These are phyloP conservation scores for Lophium mytilinum DNA, from an alignment of 495 filamentous ascomycete genomes.

Conservation along the genomic window DNA sequence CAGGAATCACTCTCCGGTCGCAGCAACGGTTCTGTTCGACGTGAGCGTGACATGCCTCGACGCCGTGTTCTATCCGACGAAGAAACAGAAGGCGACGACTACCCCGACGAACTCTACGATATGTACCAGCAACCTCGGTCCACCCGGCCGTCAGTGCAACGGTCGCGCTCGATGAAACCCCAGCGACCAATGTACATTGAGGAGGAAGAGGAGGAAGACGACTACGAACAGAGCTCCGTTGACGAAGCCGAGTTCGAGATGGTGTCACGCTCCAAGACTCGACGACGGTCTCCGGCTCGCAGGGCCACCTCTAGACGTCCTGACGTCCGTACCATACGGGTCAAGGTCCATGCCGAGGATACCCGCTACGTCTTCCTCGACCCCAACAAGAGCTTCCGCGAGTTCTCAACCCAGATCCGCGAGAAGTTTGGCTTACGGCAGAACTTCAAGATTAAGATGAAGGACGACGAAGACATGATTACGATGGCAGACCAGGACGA, in stretches of 20 bases:
- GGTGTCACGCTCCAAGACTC: slow-evolving; percentile 37
- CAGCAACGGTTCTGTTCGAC: background rate
- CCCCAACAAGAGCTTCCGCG: slow-evolving; percentile 60
- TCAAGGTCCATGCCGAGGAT: slow-evolving; percentile 88
- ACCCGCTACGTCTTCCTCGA: slow-evolving; percentile 90
- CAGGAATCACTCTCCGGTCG: slow-evolving; percentile 9
- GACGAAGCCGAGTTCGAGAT: slow-evolving; percentile 81
- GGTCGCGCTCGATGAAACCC: slow-evolving; percentile 18
- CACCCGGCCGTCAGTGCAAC: background rate
- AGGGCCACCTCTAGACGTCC: slow-evolving; percentile 27
- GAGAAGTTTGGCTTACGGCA: slow-evolving; percentile 72
- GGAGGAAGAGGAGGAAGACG: slow-evolving; percentile 43
- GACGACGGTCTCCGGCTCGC: slow-evolving; percentile 19
- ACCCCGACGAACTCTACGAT: slow-evolving; percentile 62
- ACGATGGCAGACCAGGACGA: slow-evolving; percentile 96
- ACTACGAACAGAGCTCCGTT: slow-evolving; percentile 52
- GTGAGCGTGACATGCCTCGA: slow-evolving; percentile 19
- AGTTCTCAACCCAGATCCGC: slow-evolving; percentile 66
- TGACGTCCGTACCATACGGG: slow-evolving; percentile 55
- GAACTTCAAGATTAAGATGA: slow-evolving; percentile 74
- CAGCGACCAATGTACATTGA: slow-evolving; percentile 46
- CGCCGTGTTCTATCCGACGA: slow-evolving; percentile 16
- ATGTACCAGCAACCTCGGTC: slow-evolving; percentile 42
- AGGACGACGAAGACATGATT: slow-evolving; percentile 85
- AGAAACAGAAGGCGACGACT: slow-evolving; percentile 44